Base-by-base conservation (phyloP, 495 filamentous ascomycete genomes). In the Penicillium cinerascens region DNA sequence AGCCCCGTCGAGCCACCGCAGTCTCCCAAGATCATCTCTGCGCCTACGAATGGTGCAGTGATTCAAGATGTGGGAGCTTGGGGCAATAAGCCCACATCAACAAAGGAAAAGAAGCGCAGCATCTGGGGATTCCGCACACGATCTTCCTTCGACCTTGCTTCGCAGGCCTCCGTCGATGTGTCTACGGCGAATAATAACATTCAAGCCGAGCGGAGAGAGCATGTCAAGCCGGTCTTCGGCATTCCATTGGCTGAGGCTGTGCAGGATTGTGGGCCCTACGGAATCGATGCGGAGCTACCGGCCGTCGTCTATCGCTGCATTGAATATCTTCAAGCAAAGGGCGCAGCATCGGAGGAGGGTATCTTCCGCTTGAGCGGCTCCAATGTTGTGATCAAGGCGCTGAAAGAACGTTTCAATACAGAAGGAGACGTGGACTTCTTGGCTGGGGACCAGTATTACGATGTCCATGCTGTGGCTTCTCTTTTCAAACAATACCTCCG, bases 261-360 rank as follows among this genome's bases (percentile, higher is more conserved):
- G 5, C 79, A 87, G 58, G 87, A 80, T 62, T 89, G 86, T 55
- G 77, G 81, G 13, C 92, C 92, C 6, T 66, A 78, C 38, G 90
- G 88, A 49, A 73, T 88, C 44, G 68, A 77, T 52, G 82, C 87
- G 17, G 82, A 86, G 42, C 74, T 98, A 29, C 93, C 93, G 7
- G 89, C 95, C n/a, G 93, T 97, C 1, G 91, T 97, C 38, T 97
- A 95, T 73, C 87, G 93, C 40, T 97, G 92, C 60, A 87, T 98
- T 55, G 90, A 97, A 65, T 98, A 96, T 67, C 79, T 98, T 21
- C 85, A 88, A 44, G 79, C 84, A 13, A 91, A 95, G 71, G 83
- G 87, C 47, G 95, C 92, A 36, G 79, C 86, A 16, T 77, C 71
- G 18, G 93, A 98, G 66, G 93, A 98, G 69, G 93, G 93, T 35